These are phyloP conservation scores for Scedosporium minutisporum DNA, from an alignment of 2,329 filamentous ascomycete species.

Conservation along the genomic window DNA sequence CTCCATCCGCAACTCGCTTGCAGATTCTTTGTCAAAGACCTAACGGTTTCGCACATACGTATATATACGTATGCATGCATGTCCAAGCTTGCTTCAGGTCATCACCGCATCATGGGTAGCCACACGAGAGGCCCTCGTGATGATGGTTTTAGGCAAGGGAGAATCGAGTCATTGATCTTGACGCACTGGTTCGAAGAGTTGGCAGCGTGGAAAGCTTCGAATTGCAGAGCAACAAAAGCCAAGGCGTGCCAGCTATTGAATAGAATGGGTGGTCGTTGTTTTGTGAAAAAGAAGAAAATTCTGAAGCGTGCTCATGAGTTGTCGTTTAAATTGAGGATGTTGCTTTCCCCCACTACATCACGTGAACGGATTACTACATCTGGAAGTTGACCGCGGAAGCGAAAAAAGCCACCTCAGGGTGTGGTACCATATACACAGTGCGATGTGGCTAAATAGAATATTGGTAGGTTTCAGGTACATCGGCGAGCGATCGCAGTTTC, in stretches of 20 bases:
- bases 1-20: too few species aligned
- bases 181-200: slow-evolving; percentile 42
- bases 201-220: slow-evolving; percentile 29
- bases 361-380: background rate
- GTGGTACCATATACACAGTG: too few species aligned
- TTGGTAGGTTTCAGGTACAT: background rate
- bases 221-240: slow-evolving; percentile 12
- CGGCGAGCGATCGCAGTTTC: too few species aligned
- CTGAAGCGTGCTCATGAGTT: slow-evolving; percentile 11
- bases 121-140: slow-evolving; percentile 57
- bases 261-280: slow-evolving; percentile 35
- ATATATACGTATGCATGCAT: background rate
- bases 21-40: too few species aligned
- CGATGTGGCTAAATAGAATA: slow-evolving; percentile 10
- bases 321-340: background rate
- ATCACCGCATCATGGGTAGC: slow-evolving; percentile 58
- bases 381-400: too few species aligned
- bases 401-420: too few species aligned
- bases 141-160: slow-evolving; percentile 59
- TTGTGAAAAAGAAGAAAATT: slow-evolving; percentile 20
- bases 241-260: slow-evolving; percentile 26
- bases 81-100: slow-evolving; percentile 38
- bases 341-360: background rate
- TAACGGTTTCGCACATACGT: background rate
- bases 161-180: slow-evolving; percentile 40